phyloP scores from a whole-genome alignment of 805 yeast species.

The Tetrapisispora iriomotensis region DNA sequence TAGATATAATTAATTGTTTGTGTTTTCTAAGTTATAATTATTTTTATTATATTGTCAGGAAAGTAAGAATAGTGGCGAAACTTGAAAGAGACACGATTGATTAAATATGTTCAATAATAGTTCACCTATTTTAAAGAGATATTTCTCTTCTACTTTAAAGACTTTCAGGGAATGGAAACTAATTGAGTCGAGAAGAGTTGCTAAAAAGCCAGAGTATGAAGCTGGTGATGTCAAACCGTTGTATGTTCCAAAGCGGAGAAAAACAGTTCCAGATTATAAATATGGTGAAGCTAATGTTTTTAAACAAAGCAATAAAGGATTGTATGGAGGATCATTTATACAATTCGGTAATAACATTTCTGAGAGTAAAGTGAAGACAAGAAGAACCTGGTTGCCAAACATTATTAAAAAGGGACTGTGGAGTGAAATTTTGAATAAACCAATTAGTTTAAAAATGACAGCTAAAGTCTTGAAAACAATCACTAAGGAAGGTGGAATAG shows the following conservation, averaged over 20 bases:
- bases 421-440: constrained; percentile 65
- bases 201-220: constrained; percentile 34
- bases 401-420: constrained; percentile 65
- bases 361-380: constrained; percentile 62
- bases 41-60: too few relatives aligned
- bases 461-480: constrained; percentile 79
- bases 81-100: neutral
- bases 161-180: constrained; percentile 31
- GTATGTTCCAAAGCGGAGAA: constrained; percentile 34
- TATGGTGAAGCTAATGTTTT: constrained; percentile 70
- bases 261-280: constrained; percentile 54
- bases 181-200: constrained; percentile 40
- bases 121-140: constrained; percentile 5
- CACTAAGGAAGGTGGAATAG: constrained; percentile 91
- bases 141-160: constrained; percentile 12
- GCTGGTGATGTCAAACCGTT: constrained; percentile 47
- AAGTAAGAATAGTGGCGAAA: too few relatives aligned
- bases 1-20: too few relatives aligned
- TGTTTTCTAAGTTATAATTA: too few relatives aligned
- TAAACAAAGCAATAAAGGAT: constrained; percentile 79
- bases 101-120: neutral
- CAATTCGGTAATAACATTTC: constrained; percentile 70
- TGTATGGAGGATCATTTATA: constrained; percentile 81
- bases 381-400: constrained; percentile 77
- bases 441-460: constrained; percentile 52